phyloP scores from a whole-genome alignment of 768 basidiomycete species.

The Sarcodon sp. region DNA sequence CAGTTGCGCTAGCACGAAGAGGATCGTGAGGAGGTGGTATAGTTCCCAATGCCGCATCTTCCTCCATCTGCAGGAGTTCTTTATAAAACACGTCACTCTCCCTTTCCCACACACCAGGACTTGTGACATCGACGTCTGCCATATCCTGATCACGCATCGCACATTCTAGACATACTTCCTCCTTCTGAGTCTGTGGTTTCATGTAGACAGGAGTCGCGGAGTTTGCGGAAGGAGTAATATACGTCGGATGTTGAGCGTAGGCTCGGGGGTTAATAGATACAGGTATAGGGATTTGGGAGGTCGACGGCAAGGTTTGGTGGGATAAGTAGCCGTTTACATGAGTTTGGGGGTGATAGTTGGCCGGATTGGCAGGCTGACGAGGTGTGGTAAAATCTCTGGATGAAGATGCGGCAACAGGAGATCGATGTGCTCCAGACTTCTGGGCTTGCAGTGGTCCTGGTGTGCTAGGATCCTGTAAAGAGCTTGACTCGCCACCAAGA shows the following conservation, averaged over 20 bases:
- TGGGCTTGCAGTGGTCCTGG: too few relatives aligned
- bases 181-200: constrained; percentile 36
- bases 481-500: too few relatives aligned
- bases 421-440: too few relatives aligned
- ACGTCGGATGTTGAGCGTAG: constrained; percentile 66
- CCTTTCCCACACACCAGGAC: constrained; percentile 83
- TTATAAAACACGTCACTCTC: constrained; percentile 75
- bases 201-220: constrained; percentile 51
- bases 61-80: constrained; percentile 62
- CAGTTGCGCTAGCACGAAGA: constrained; percentile 46
- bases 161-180: constrained; percentile 92
- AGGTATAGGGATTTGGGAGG: constrained; percentile 32
- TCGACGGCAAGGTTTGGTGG: background rate
- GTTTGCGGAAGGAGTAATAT: constrained; percentile 36
- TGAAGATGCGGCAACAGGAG: too few relatives aligned
- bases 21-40: constrained; percentile 35
- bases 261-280: constrained; percentile 57
- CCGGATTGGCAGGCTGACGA: background rate
- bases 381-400: too few relatives aligned
- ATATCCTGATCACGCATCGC: constrained; percentile 99
- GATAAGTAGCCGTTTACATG: background rate
- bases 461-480: too few relatives aligned
- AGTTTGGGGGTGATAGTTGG: background rate
- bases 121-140: constrained; percentile 86
- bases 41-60: constrained; percentile 50